Conservation (phyloP, 495 filamentous ascomycete genomes). For the Thermothielavioides terrestris region DNA sequence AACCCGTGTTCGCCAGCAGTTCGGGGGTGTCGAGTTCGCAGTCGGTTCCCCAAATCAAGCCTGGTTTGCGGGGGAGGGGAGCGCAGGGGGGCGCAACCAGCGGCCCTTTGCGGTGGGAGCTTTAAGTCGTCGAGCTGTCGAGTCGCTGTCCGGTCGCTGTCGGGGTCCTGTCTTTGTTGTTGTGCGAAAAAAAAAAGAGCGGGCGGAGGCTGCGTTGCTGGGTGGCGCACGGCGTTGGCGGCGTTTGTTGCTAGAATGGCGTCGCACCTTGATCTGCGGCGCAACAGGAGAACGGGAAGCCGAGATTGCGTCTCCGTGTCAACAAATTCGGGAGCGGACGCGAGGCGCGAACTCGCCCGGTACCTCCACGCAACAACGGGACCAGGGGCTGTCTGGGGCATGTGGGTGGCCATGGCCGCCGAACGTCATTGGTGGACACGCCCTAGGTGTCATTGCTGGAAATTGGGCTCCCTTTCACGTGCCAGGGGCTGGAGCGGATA, state of each 20-base stretch:
- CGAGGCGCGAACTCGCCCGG: slow-evolving; percentile 16
- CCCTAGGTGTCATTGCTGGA: slow-evolving; percentile 18
- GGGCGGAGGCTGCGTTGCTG: not conserved
- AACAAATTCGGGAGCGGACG: slow-evolving; percentile 29
- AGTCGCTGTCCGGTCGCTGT: not conserved
- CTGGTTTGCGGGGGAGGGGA: not conserved
- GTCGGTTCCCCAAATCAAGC: not conserved
- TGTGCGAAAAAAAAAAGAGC: not conserved
- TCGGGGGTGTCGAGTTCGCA: not conserved
- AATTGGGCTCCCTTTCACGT: slow-evolving; percentile 14
- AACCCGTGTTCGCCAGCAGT: not conserved
- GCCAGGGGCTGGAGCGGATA: not conserved
- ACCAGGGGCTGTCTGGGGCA: not conserved
- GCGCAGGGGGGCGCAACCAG: not conserved
- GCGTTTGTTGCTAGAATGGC: not conserved
- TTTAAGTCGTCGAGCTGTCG: not conserved
- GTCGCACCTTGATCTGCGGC: not conserved
- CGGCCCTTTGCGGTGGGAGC: not conserved
- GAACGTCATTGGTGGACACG: slow-evolving; percentile 15
- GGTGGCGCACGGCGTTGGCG: not conserved
- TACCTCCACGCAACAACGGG: not conserved
- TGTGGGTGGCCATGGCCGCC: slow-evolving; percentile 4
- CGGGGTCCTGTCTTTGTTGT: not conserved
- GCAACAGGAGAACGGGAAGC: not conserved
- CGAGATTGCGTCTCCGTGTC: slow-evolving; percentile 17